Conservation (phyloP, 805 yeast species). For the Millerozyma acaciae region DNA sequence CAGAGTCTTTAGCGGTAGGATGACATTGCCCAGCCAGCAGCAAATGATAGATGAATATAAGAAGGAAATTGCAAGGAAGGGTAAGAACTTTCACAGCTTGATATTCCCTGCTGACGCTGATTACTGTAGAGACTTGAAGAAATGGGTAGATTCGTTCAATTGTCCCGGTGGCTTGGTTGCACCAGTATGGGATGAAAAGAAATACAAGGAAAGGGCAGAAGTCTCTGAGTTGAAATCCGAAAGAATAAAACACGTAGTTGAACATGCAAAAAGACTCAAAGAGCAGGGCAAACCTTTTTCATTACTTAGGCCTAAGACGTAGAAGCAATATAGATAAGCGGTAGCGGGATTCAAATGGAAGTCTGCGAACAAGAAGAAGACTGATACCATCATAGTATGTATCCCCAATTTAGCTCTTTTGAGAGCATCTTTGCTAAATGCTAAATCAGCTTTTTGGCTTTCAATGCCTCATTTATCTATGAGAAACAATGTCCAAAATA, state of each 20-base stretch:
- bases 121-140: conserved; percentile 45
- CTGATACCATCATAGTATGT: too few relatives aligned
- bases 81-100: conserved; percentile 36
- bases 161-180: conserved; percentile 7
- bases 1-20: conserved; percentile 39
- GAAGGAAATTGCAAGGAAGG: conserved; percentile 23
- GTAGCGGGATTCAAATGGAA: too few relatives aligned
- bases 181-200: conserved; percentile 8
- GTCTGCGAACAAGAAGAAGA: too few relatives aligned
- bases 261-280: conserved; percentile 8
- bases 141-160: conserved; percentile 9
- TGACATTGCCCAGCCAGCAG: conserved; percentile 34
- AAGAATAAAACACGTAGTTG: conserved; percentile 8
- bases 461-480: too few relatives aligned
- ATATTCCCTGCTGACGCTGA: conserved; percentile 55
- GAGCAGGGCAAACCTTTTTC: conserved; percentile 6
- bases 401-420: too few relatives aligned
- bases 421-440: too few relatives aligned
- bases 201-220: conserved; percentile 3
- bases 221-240: conserved; percentile 7
- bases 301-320: too few relatives aligned
- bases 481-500: too few relatives aligned
- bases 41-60: conserved; percentile 32
- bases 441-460: too few relatives aligned
- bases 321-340: too few relatives aligned